Conservation (phyloP, 2,329 filamentous ascomycete species). For the Calonectria crousiana region DNA sequence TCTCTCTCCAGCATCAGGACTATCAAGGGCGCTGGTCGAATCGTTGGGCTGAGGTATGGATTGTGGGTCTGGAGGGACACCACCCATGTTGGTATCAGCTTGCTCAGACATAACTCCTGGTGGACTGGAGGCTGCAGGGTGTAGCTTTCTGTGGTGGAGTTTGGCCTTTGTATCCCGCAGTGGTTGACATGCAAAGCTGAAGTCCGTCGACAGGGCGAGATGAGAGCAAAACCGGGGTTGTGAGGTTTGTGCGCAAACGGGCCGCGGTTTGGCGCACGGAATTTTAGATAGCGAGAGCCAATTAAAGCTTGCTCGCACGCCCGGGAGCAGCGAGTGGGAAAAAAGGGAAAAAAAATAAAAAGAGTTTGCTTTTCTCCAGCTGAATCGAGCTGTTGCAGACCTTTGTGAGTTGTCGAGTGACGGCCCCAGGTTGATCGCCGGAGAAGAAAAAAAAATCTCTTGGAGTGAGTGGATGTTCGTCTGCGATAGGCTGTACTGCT, state of each 20-base stretch:
- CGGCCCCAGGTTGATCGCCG: conserved; percentile 15
- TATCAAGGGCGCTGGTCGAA: conserved; percentile 27
- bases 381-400: conserved; percentile 10
- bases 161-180: background rate
- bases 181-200: background rate
- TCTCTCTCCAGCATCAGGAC: conserved; percentile 49
- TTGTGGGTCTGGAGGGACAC: conserved; percentile 33
- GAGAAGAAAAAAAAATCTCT: conserved; percentile 21
- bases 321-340: background rate
- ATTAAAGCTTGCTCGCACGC: background rate
- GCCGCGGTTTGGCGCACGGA: background rate
- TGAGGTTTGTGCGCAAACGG: conserved; percentile 4
- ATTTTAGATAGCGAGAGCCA: background rate
- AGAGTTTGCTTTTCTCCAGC: background rate
- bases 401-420: conserved; percentile 16
- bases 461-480: conserved; percentile 19
- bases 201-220: background rate
- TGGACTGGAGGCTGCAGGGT: background rate
- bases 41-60: conserved; percentile 29
- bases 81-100: conserved; percentile 38
- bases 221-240: background rate
- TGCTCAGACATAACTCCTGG: conserved; percentile 44
- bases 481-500: background rate
- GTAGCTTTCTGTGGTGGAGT: background rate
- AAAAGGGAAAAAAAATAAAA: background rate